Evolutionary conservation across 495 filamentous ascomycete species (phyloP).

Genomic region (Schizothecium vesticola): DNA sequence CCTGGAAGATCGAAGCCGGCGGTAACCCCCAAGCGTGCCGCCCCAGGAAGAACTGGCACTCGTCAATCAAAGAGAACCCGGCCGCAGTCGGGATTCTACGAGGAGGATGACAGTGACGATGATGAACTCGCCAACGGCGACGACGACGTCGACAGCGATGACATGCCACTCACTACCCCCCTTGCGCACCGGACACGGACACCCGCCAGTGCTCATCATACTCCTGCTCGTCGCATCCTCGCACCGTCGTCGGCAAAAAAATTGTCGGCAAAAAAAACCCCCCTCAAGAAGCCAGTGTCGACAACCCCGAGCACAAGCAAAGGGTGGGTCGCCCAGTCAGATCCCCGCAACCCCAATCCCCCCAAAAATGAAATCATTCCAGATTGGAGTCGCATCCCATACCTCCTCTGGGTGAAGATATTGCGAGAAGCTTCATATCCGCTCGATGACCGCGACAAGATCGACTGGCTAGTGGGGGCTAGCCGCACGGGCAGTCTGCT

Average conservation of each 20-base stretch:
- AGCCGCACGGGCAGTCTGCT: conserved; percentile 61
- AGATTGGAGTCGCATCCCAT: conserved; percentile 66
- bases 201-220: background rate
- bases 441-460: conserved; percentile 48
- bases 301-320: background rate
- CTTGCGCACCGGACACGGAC: background rate
- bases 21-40: conserved; percentile 7
- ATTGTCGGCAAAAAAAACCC: background rate
- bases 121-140: conserved; percentile 6
- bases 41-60: background rate
- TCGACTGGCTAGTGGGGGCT: conserved; percentile 56
- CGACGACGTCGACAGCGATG: conserved; percentile 2
- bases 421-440: conserved; percentile 62
- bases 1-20: background rate
- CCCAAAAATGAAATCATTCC: conserved; percentile 41
- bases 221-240: background rate
- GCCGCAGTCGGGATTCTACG: conserved; percentile 23
- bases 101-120: conserved; percentile 15
- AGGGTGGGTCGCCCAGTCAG: background rate
- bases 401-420: conserved; percentile 63
- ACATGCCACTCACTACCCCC: background rate
- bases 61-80: conserved; percentile 19
- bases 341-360: background rate
- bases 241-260: background rate
- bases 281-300: background rate